Base-by-base conservation (phyloP, 306 rosid species). In the Sechiopsis laciniata region DNA sequence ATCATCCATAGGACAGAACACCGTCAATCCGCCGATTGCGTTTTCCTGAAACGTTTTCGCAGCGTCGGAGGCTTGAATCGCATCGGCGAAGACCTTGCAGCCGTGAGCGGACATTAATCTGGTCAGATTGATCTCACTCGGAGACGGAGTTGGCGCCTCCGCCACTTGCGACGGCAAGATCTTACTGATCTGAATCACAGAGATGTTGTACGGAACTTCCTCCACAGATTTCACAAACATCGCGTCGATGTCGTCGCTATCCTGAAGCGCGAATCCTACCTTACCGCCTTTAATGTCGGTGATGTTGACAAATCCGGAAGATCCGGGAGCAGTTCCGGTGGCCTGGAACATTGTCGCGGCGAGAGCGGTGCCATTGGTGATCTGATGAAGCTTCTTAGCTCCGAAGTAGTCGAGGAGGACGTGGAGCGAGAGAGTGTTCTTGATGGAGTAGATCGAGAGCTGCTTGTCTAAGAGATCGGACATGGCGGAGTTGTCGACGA, bases 311-410 rank as follows among this genome's bases (percentile, higher is more conserved):
- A 89, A 86, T 2, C 98, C 98, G 2, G 97, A 0, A 16, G 96
- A 74, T 0, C 95, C 98, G 0, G 89, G 89, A 6, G 98, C 97
- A 7, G 92, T 10, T 37, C 97, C 98, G 40, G 91, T 81, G 77
- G 97, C 87, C 60, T 94, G 98, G 75, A 80, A 94, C 90, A 94
- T 75, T n/a, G 98, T 94, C 68, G 98, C 92, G 14, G 88, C 88
- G 5, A 90, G 79, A 24, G 97, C 95, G 3, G 97, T 90, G 67
- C 98, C 97, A 84, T 94, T 85, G 14, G 95, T 87, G 89, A 94
- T 94, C 85, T 94, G 98, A 88, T 90, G 98, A 82, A 94, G 97
- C 83, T 94, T 94, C 72, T 86, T 94, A 66, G 98, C 95, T 19
- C 87, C 92, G 63, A 89, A 94, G 83, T 87, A 94, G 88, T 94